A percentile compares a stretch with the other conserved stretches of the same genome.
These are phyloP conservation scores for Hylodesmum podocarpum DNA, from an alignment of 306 rosid species.

Conservation along the genomic window DNA sequence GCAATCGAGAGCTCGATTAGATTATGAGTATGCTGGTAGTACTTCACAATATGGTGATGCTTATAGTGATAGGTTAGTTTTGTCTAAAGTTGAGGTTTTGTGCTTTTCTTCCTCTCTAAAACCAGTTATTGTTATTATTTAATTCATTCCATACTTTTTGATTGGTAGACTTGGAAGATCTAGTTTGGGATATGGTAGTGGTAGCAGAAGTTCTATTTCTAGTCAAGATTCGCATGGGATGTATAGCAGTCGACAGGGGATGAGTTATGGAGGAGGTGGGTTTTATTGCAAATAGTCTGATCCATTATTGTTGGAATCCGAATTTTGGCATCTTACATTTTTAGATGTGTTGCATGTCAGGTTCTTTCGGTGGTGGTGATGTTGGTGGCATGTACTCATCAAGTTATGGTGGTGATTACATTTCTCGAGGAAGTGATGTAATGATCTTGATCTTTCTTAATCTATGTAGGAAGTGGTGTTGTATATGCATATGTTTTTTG, in stretches of 20 bases:
- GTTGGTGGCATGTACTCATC: constrained; percentile 91
- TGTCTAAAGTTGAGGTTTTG: neutral
- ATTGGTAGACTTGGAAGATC: constrained; percentile 72
- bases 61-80: constrained; percentile 78
- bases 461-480: neutral
- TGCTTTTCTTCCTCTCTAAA: neutral
- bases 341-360: constrained; percentile 42
- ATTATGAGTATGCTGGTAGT: constrained; percentile 79
- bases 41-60: constrained; percentile 90
- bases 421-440: constrained; percentile 92
- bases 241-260: constrained; percentile 75
- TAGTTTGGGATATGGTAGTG: constrained; percentile 69
- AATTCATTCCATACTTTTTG: constrained; percentile 9
- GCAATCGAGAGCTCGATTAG: constrained; percentile 88
- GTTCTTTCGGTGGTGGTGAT: constrained; percentile 75
- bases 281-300: constrained; percentile 14
- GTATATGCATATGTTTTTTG: neutral
- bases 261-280: constrained; percentile 66
- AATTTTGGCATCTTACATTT: constrained; percentile 13
- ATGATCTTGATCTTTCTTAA: constrained; percentile 33
- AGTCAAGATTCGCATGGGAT: constrained; percentile 78
- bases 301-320: neutral
- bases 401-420: constrained; percentile 86
- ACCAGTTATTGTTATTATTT: neutral
- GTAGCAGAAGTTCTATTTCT: constrained; percentile 71